Percentiles rank a stretch among this genome's conserved stretches.
These are phyloP conservation scores for Solanum sejunctum DNA, from an alignment of 257 asterid species.

Conservation along the genomic window DNA sequence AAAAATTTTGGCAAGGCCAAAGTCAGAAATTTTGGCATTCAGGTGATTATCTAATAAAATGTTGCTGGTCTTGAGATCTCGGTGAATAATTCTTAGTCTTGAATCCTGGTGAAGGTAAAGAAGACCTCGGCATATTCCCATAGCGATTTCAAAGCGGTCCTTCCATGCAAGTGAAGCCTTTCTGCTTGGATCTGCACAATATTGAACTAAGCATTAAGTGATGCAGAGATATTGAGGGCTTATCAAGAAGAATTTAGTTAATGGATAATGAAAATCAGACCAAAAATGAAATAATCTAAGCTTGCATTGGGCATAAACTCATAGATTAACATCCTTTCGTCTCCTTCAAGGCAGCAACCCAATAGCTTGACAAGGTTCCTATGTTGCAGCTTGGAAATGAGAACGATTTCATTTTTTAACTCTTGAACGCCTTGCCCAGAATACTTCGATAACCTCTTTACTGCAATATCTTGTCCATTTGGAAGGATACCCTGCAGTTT, in stretches of 20 bases:
- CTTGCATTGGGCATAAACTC: constrained; percentile 10
- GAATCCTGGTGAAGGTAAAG: constrained; percentile 17
- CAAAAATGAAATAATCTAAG: constrained; percentile 10
- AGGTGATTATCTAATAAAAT: constrained; percentile 5
- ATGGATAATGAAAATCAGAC: background rate
- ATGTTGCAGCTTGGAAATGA: constrained; percentile 14
- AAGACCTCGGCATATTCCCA: constrained; percentile 9
- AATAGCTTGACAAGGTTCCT: constrained; percentile 8
- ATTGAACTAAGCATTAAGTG: background rate
- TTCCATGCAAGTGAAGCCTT: background rate
- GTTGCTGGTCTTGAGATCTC: constrained; percentile 11
- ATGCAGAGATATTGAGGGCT: background rate
- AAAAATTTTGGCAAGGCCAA: constrained; percentile 4
- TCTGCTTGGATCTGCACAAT: background rate
- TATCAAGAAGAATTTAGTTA: background rate
- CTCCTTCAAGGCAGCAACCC: constrained; percentile 3
- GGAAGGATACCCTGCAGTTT: constrained; percentile 5
- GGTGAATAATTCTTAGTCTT: constrained; percentile 8
- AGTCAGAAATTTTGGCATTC: constrained; percentile 10
- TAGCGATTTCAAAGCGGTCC: constrained; percentile 1
- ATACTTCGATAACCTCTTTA: constrained; percentile 1
- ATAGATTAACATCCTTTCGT: constrained; percentile 7
- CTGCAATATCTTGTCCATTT: constrained; percentile 3
- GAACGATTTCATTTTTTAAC: background rate
- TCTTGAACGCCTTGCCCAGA: constrained; percentile 5